Percentiles rank a stretch among this genome's conserved stretches.
Evolutionary conservation across 345 rosid species (phyloP).

Genomic region (Melastoma malabathricum): DNA sequence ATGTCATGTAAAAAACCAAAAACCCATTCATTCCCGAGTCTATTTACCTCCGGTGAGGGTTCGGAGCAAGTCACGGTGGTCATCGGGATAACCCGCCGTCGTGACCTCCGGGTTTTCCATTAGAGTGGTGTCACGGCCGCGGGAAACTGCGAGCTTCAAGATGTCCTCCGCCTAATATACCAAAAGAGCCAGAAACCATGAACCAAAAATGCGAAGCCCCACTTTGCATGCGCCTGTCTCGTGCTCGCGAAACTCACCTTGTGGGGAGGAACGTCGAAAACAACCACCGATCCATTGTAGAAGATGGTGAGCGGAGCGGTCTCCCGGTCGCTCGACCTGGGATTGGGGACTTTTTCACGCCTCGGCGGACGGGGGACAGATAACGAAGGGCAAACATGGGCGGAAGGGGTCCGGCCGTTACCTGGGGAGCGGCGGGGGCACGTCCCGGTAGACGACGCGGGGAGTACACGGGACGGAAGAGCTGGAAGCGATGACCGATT

Average conservation of each 20-base stretch:
- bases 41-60: slow-evolving; percentile 46
- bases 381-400: not conserved
- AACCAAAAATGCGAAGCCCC: not conserved
- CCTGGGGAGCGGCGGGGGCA: slow-evolving; percentile 32
- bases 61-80: slow-evolving; percentile 33
- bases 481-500: slow-evolving; percentile 52
- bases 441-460: slow-evolving; percentile 13
- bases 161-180: slow-evolving; percentile 9
- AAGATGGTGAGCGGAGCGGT: slow-evolving; percentile 79
- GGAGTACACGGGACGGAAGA: slow-evolving; percentile 40
- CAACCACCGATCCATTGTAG: slow-evolving; percentile 66
- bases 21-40: no score
- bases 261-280: slow-evolving; percentile 44
- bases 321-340: slow-evolving; percentile 18
- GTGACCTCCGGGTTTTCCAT: slow-evolving; percentile 12
- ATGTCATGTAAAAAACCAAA: no score
- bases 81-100: slow-evolving; percentile 8
- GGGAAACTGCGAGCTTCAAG: slow-evolving; percentile 16
- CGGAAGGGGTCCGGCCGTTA: not conserved
- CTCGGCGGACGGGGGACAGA: not conserved
- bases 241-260: slow-evolving; percentile 21
- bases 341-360: not conserved
- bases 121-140: slow-evolving; percentile 16
- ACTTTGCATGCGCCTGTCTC: not conserved
- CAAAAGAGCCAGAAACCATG: not conserved